phyloP scores from a whole-genome alignment of 1,284 basidiomycete genomes.

The Tilletia caries region DNA sequence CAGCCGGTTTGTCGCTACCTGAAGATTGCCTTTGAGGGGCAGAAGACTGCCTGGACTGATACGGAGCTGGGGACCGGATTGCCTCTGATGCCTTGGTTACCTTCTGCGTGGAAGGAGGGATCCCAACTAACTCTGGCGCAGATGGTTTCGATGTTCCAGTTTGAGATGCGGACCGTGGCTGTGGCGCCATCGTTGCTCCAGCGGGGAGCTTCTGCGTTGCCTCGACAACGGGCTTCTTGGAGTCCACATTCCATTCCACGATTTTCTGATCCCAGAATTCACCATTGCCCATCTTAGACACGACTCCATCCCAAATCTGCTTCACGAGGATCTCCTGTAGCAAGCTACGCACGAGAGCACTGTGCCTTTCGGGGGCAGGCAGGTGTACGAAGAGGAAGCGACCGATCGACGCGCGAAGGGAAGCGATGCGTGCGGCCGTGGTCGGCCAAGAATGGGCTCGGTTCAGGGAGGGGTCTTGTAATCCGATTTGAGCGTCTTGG shows the following conservation, averaged over 20 bases:
- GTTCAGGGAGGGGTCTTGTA: too few species aligned
- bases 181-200: background rate
- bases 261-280: conserved; percentile 46
- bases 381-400: conserved; percentile 36
- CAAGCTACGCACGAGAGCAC: conserved; percentile 32
- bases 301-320: conserved; percentile 38
- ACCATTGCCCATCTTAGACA: conserved; percentile 38
- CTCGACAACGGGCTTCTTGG: background rate
- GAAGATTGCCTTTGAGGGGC: background rate
- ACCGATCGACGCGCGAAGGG: conserved; percentile 35
- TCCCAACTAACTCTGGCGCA: too few species aligned
- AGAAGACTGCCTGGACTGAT: background rate
- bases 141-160: background rate
- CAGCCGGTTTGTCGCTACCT: background rate
- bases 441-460: conserved; percentile 24
- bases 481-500: background rate
- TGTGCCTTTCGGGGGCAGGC: conserved; percentile 27
- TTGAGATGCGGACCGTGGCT: background rate
- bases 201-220: background rate
- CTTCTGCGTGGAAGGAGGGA: background rate
- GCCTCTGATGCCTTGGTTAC: background rate
- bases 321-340: conserved; percentile 40
- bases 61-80: background rate
- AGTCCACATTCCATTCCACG: conserved; percentile 31
- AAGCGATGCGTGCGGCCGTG: conserved; percentile 32